Evolutionary conservation across 2,329 filamentous ascomycete genomes (phyloP), one percentile per base, ranked within the genome.

Genomic region (Fusarium buharicum): DNA sequence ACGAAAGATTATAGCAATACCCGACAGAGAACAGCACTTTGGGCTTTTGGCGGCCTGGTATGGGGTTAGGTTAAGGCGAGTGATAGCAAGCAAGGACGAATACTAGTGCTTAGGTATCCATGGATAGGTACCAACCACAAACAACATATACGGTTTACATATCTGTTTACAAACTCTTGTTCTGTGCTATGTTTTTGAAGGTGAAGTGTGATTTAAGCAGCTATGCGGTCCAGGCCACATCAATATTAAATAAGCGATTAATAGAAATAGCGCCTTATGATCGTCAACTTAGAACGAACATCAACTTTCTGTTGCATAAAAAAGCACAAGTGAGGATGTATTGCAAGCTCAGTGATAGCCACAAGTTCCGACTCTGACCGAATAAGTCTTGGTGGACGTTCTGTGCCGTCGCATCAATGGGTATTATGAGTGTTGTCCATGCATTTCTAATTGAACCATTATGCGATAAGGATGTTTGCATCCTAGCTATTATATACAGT

Each of bases 121-220:
- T 24, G 22, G 22, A 24, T 24, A 58, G n/a, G n/a, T 56, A 58
- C 52, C 58, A 50, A 55, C 59, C 48, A 46, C 46, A 45, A 57
- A 57, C 30, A 41, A 43, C n/a, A 53, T 57, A 30, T 52, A 56
- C 47, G 53, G 33, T 46, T 40, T 38, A 33, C n/a, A 12, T 31
- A 6, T 18, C 33, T 16, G 20, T 22, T 17, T n/a, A 3, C 5
- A 20, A 14, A 10, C n/a, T 49, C 17, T 24, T 37, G 14, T 24
- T 16, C 10, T 14, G 11, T 36, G 17, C 34, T 48, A 14, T 31
- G n/a, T 16, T 24, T 12, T 33, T n/a, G 4, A 33, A 51, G 17
- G 17, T 13, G 13, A 18, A 36, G 11, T 27, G 34, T 18, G 17
- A 27, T 16, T 24, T 6, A 24, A 34, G 17, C 20, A 17, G n/a